phyloP scores from a whole-genome alignment of 257 asterid genomes.

The Parsonsia alboflavescens region DNA sequence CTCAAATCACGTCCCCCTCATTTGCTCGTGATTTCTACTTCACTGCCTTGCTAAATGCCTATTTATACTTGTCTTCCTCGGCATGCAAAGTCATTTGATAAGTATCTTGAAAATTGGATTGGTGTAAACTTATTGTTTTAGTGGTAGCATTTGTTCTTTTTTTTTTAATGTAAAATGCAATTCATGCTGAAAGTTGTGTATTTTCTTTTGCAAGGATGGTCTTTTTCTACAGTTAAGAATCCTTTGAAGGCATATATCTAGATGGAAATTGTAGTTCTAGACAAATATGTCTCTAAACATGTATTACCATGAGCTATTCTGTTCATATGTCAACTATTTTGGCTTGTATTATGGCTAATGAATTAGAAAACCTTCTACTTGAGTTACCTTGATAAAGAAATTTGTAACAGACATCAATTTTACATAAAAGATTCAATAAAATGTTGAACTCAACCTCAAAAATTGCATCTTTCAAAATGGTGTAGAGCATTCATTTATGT shows the following conservation, averaged over 20 bases:
- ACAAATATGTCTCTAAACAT: background rate
- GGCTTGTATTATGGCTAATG: background rate
- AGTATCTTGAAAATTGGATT: no score
- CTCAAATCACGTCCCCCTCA: no score
- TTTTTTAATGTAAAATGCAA: background rate
- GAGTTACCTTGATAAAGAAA: background rate
- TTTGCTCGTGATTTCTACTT: no score
- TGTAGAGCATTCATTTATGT: background rate
- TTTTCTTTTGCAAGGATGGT: conserved; percentile 54
- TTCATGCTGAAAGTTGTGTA: conserved; percentile 5
- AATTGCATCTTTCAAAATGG: background rate
- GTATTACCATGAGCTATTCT: background rate
- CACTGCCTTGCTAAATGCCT: no score
- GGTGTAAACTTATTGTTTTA: background rate
- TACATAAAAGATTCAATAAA: background rate
- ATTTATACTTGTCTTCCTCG: no score
- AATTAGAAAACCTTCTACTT: background rate
- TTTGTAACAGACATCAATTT: background rate
- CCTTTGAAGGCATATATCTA: conserved; percentile 40
- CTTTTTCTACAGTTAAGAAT: conserved; percentile 48
- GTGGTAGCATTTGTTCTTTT: background rate
- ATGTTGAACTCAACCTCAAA: background rate
- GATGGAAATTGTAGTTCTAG: conserved; percentile 1
- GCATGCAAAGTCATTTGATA: no score
- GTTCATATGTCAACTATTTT: background rate